These are phyloP conservation scores for Zoysia matrella DNA, from an alignment of 202 grass and related monocot genomes.

Conservation along the genomic window DNA sequence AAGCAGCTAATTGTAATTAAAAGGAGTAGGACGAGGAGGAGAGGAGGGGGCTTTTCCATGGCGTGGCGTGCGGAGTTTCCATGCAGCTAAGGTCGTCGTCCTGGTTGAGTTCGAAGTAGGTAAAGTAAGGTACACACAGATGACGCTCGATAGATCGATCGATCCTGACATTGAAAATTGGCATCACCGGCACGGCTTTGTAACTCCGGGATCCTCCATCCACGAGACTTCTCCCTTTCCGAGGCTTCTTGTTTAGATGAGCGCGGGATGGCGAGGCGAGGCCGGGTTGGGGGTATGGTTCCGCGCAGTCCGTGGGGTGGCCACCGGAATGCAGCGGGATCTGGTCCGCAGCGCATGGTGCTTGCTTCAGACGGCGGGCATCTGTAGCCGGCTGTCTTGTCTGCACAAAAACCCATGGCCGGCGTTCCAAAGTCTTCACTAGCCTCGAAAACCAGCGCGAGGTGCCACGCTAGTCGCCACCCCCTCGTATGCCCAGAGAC, in stretches of 20 bases:
- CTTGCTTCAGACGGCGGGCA: slow-evolving; percentile 43
- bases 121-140: slow-evolving; percentile 32
- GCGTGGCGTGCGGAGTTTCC: slow-evolving; percentile 80
- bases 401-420: too few relatives aligned
- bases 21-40: slow-evolving; percentile 24
- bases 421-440: too few relatives aligned
- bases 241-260: not conserved
- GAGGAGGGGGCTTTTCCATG: slow-evolving; percentile 51
- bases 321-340: slow-evolving; percentile 37
- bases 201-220: not conserved
- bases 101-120: slow-evolving; percentile 53
- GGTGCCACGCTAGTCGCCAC: too few relatives aligned
- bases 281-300: not conserved
- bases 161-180: slow-evolving; percentile 38
- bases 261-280: not conserved
- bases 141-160: not conserved
- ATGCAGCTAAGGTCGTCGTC: slow-evolving; percentile 34
- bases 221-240: slow-evolving; percentile 30
- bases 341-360: slow-evolving; percentile 46
- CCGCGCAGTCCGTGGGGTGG: not conserved
- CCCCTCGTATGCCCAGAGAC: too few relatives aligned
- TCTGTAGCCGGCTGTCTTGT: too few relatives aligned
- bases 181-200: slow-evolving; percentile 18
- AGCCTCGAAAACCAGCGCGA: too few relatives aligned
- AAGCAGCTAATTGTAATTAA: slow-evolving; percentile 45